Percentiles rank a stretch among this genome's conserved stretches.
phyloP scores from a whole-genome alignment of 164 flowering plant species.

The Vitis riparia region DNA sequence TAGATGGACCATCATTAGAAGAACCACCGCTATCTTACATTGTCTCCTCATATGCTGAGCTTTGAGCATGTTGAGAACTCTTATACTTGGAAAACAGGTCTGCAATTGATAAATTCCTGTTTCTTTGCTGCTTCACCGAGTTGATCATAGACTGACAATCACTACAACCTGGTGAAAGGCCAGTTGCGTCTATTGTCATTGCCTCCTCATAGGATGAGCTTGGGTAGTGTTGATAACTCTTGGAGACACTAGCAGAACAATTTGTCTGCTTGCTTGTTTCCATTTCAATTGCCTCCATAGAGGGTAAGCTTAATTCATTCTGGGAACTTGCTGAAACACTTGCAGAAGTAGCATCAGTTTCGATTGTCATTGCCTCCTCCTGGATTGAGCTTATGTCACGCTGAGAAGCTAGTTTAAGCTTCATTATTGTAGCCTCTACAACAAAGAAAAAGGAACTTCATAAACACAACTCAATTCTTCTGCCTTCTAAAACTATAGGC shows the following conservation, averaged over 20 bases:
- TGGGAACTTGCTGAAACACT: not conserved
- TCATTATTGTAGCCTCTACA: constrained; percentile 73
- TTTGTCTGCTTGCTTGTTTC: constrained; percentile 10
- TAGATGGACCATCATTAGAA: constrained; percentile 14
- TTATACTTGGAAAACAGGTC: constrained; percentile 36
- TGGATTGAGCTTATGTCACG: constrained; percentile 20
- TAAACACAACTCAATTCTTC: no score
- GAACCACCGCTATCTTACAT: constrained; percentile 18
- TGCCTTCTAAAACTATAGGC: no score
- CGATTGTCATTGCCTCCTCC: constrained; percentile 6
- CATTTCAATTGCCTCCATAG: not conserved
- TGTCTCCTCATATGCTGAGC: constrained; percentile 12
- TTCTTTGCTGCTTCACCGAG: constrained; percentile 12
- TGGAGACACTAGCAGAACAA: not conserved
- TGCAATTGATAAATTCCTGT: constrained; percentile 23
- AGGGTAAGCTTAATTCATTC: not conserved
- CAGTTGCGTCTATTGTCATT: constrained; percentile 15
- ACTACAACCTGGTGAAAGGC: not conserved
- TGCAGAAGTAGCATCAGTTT: not conserved
- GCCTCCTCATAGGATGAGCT: constrained; percentile 6
- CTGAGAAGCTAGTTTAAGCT: constrained; percentile 63
- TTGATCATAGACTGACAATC: constrained; percentile 6
- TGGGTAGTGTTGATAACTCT: not conserved
- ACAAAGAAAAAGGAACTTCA: not conserved
- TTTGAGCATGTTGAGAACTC: constrained; percentile 12